Evolutionary conservation across 306 rosid species (phyloP).

Genomic region (peach (Prunus persica)): Prunus_persica_NCBIv2 NC_034013.1:18405501-18406000

Average conservation of each 20-base stretch:
- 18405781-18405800: not conserved
- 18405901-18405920: constrained; percentile 31
- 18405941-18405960: no score
- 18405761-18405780: not conserved
- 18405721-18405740: constrained; percentile 30
- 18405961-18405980: no score
- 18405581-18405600: constrained; percentile 43
- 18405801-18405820: constrained; percentile 20
- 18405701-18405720: constrained; percentile 42
- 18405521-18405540: constrained; percentile 33
- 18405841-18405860: constrained; percentile 30
- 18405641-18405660: constrained; percentile 42
- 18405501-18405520: constrained; percentile 36
- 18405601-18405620: constrained; percentile 62
- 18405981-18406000: no score
- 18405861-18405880: constrained; percentile 32
- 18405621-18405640: constrained; percentile 54
- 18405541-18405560: constrained; percentile 46
- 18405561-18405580: constrained; percentile 54
- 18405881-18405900: constrained; percentile 21
- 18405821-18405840: constrained; percentile 39
- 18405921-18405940: constrained; percentile 16
- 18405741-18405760: not conserved
- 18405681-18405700: constrained; percentile 58
- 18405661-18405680: constrained; percentile 45